Evolutionary conservation across 108 stramenopile genomes (phyloP).

Genomic region (Cylindrotheca fusiformis): DNA sequence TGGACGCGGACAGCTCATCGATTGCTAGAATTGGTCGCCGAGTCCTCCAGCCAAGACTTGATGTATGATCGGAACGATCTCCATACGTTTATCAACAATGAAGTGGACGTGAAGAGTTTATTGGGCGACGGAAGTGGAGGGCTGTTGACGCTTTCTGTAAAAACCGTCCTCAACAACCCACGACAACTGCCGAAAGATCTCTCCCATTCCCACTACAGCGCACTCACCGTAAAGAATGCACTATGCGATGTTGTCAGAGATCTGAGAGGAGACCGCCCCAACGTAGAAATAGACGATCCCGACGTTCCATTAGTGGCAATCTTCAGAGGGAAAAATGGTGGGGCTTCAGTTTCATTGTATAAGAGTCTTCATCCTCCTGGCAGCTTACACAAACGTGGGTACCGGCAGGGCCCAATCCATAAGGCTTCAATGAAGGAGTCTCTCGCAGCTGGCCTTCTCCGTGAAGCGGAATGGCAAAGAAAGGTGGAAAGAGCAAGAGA

Average conservation of each 20-base stretch:
- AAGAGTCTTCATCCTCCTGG: conserved; percentile 67
- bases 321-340: conserved; percentile 26
- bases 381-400: conserved; percentile 66
- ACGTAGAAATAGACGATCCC: conserved; percentile 66
- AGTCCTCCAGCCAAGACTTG: neutral
- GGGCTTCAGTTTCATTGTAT: conserved; percentile 59
- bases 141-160: conserved; percentile 57
- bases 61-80: conserved; percentile 56
- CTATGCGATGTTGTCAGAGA: conserved; percentile 73
- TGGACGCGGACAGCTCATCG: conserved; percentile 78
- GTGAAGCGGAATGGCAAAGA: conserved; percentile 65
- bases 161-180: conserved; percentile 45
- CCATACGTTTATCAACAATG: conserved; percentile 40
- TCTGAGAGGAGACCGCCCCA: conserved; percentile 60
- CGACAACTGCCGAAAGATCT: conserved; percentile 60
- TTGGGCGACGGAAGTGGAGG: conserved; percentile 68
- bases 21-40: conserved; percentile 59
- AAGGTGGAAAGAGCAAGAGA: conserved; percentile 34
- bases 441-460: conserved; percentile 71
- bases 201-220: conserved; percentile 76
- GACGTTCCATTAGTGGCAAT: conserved; percentile 77
- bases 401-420: conserved; percentile 55
- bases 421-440: conserved; percentile 85
- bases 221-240: conserved; percentile 80
- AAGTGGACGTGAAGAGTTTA: conserved; percentile 45